Evolutionary conservation across 306 rosid species (phyloP).

Genomic region (Vigna nakashimae): DNA sequence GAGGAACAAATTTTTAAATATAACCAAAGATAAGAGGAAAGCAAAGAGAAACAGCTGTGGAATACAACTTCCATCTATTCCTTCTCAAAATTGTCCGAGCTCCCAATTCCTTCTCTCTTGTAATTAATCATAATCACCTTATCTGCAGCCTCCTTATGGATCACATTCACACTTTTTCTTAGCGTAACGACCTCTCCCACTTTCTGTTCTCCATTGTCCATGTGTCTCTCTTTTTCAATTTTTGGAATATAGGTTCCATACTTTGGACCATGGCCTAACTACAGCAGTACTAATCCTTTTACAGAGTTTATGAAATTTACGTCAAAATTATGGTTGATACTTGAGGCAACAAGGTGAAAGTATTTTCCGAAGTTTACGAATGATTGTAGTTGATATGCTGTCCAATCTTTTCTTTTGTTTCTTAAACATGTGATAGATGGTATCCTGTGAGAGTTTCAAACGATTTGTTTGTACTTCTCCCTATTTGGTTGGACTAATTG

Average conservation of each 20-base stretch:
- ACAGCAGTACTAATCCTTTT: neutral
- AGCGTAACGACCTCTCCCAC: neutral
- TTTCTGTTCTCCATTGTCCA: neutral
- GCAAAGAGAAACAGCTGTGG: neutral
- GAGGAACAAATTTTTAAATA: neutral
- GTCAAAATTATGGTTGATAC: constrained; percentile 26
- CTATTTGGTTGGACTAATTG: constrained; percentile 22
- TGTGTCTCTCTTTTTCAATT: neutral
- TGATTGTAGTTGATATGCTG: constrained; percentile 32
- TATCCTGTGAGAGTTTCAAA: constrained; percentile 7
- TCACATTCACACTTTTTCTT: neutral
- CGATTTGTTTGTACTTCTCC: constrained; percentile 28
- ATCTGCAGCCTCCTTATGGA: neutral
- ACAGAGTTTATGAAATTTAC: constrained; percentile 6
- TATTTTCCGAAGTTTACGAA: constrained; percentile 35
- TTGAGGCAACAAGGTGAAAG: constrained; percentile 26
- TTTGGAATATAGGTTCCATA: constrained; percentile 5
- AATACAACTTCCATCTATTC: neutral
- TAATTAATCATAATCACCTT: neutral
- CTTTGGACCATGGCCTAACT: neutral
- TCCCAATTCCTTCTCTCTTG: neutral
- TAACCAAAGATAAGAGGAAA: constrained; percentile 3
- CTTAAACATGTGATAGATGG: constrained; percentile 36
- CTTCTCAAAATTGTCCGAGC: neutral
- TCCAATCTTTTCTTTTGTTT: constrained; percentile 8